Conservation (phyloP, 192 early-diverging fungal genomes). For the Coemansia sp. region DNA sequence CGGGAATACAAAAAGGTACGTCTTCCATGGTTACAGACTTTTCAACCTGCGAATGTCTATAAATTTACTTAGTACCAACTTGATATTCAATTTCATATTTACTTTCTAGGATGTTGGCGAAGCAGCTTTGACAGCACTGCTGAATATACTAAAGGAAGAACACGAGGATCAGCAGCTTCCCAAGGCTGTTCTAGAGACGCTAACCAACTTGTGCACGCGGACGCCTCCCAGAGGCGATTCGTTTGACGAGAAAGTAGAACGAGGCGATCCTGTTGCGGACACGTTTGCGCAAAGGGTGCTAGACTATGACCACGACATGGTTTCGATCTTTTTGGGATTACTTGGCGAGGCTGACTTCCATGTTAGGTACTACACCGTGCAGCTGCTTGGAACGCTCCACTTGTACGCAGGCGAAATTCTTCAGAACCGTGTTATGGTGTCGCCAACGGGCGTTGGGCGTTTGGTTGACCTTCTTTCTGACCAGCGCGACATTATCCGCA, state of each 20-base stretch:
- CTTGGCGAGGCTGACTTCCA: slow-evolving; percentile 93
- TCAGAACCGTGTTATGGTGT: slow-evolving; percentile 83
- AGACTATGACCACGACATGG: slow-evolving; percentile 58
- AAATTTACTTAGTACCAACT: not conserved
- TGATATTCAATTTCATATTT: not conserved
- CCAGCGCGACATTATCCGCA: slow-evolving; percentile 91
- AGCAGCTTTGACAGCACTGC: slow-evolving; percentile 69
- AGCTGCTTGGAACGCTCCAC: slow-evolving; percentile 78
- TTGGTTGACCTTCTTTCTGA: slow-evolving; percentile 95
- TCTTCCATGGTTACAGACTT: not conserved
- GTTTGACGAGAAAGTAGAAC: not conserved
- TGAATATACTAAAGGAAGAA: slow-evolving; percentile 76
- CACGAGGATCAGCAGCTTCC: slow-evolving; percentile 81
- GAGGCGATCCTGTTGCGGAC: slow-evolving; percentile 26
- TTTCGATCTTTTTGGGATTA: slow-evolving; percentile 81
- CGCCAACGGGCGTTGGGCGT: slow-evolving; percentile 79
- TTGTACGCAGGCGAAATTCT: slow-evolving; percentile 56
- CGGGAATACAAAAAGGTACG: slow-evolving; percentile 70
- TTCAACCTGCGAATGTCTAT: not conserved
- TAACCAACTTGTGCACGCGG: slow-evolving; percentile 61
- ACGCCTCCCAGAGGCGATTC: slow-evolving; percentile 46
- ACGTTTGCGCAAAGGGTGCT: slow-evolving; percentile 41
- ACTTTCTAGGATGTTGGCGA: slow-evolving; percentile 81
- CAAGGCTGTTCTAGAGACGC: slow-evolving; percentile 85
- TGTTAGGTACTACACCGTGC: slow-evolving; percentile 87